Evolutionary conservation across 805 yeast genomes (phyloP).

Genomic region (Millerozyma acaciae): DNA sequence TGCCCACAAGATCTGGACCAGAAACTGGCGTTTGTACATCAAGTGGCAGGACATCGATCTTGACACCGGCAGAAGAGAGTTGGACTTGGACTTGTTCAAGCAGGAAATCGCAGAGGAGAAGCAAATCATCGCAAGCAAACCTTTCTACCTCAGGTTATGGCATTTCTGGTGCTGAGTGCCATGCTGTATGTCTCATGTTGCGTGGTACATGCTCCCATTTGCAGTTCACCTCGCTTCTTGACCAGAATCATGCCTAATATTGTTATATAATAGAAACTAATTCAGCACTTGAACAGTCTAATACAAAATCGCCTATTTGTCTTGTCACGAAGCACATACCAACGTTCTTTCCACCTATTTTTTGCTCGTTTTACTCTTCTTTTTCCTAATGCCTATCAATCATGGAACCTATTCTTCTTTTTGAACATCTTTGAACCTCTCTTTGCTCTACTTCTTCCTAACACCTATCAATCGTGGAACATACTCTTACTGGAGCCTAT

Average conservation of each 20-base stretch:
- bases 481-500: too few species aligned
- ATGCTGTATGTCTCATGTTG: neutral
- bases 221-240: neutral
- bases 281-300: neutral
- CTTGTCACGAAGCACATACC: neutral
- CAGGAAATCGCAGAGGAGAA: conserved; percentile 40
- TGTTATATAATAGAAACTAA: neutral
- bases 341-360: too few species aligned
- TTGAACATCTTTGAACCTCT: too few species aligned
- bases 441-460: too few species aligned
- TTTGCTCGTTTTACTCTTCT: too few species aligned
- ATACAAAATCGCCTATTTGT: neutral
- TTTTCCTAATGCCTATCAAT: too few species aligned
- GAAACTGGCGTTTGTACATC: conserved; percentile 28
- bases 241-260: neutral
- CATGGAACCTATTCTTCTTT: too few species aligned
- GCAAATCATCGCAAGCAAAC: conserved; percentile 28
- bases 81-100: conserved; percentile 35
- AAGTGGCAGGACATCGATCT: conserved; percentile 31
- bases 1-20: conserved; percentile 53
- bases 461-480: too few species aligned
- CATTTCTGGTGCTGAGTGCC: conserved; percentile 28
- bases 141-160: conserved; percentile 31
- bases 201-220: neutral
- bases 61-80: conserved; percentile 37